Evolutionary conservation across 2,329 filamentous ascomycete genomes (phyloP), one percentile per base, ranked within the genome.

Genomic region (Colletotrichum gloeosporioides): DNA sequence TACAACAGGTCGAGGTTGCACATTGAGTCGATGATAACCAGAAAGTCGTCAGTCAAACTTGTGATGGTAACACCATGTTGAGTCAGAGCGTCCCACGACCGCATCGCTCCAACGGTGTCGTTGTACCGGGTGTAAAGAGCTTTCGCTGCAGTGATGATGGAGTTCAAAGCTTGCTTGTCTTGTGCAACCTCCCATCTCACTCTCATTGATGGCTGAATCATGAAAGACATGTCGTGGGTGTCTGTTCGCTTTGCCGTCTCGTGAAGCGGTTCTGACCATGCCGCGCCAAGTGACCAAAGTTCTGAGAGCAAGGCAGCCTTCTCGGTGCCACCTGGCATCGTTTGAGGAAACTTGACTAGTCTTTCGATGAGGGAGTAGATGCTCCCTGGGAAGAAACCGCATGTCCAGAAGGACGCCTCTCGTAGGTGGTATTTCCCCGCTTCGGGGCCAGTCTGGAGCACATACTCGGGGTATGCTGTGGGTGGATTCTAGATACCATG

Each of bases 151-250:
- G 84, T 85, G 2, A 87, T 76, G 8, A 90, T 82, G 13, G 84
- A 83, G 2, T 85, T 79, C 1, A 88, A 78, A 31, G 86, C 87
- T 27, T 82, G 71, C 4, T 77, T 63, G 57, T 88, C 85, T 0
- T 84, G 83, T 0, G 85, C 83, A 8, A 89, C 81, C 49, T 89
- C 87, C 87, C 88, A 90, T 6, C 87, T 84, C 16, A 86, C 86
- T 49, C 87, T 87, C 68, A 89, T 82, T 2, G 87, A 86, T 0
- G 89, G 89, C 27, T 88, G 85, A 5, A 90, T 87, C 78, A 91
- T 90, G 77, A 91, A 91, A 0, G 87, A 88, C 82, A 91, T 86
- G 65, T 91, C 89, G 71, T 91, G 89, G 0, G 89, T 91, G 70
- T 90, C 88, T 6, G 84, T 89, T 6, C 87, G 85, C 76, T 77